A percentile compares a stretch with the other conserved stretches of the same genome.
Evolutionary conservation across 352 stramenopile genomes (phyloP).

Genomic region (Pythium utonaiense): DNA sequence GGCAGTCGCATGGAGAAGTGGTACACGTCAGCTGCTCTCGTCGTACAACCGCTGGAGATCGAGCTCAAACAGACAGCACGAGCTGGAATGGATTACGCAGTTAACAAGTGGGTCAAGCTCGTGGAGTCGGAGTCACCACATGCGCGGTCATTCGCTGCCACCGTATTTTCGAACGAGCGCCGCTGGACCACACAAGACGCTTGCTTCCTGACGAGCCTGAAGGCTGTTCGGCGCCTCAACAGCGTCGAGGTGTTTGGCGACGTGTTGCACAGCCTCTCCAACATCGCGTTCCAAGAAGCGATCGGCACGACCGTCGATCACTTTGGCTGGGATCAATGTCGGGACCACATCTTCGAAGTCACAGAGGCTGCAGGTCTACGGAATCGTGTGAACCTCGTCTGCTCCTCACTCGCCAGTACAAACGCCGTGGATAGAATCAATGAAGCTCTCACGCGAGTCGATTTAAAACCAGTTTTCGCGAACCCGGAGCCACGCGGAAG

Average conservation of each 20-base stretch:
- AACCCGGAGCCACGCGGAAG: background rate
- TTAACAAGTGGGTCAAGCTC: conserved; percentile 16
- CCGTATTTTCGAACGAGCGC: conserved; percentile 5
- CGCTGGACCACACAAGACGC: conserved; percentile 13
- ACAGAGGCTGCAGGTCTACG: background rate
- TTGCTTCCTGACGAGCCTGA: conserved; percentile 17
- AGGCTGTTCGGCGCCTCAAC: conserved; percentile 9
- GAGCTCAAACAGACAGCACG: conserved; percentile 12
- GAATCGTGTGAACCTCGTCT: conserved; percentile 8
- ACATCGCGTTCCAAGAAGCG: conserved; percentile 6
- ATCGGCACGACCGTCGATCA: conserved; percentile 11
- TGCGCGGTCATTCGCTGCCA: conserved; percentile 5
- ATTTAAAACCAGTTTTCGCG: background rate
- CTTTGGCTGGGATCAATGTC: conserved; percentile 17
- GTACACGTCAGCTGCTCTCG: conserved; percentile 20
- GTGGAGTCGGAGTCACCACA: conserved; percentile 10
- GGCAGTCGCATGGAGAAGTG: conserved; percentile 6
- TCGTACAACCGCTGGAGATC: conserved; percentile 11
- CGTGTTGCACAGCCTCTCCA: conserved; percentile 16
- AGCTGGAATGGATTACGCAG: conserved; percentile 11
- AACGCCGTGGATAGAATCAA: conserved; percentile 1
- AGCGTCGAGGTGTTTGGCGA: conserved; percentile 14
- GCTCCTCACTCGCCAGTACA: conserved; percentile 4
- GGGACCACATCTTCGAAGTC: conserved; percentile 3
- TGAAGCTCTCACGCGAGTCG: background rate